Percentiles rank a stretch among this genome's conserved stretches.
Evolutionary conservation across 208 protist species (phyloP).

Genomic region (Polymyxa betae): DNA sequence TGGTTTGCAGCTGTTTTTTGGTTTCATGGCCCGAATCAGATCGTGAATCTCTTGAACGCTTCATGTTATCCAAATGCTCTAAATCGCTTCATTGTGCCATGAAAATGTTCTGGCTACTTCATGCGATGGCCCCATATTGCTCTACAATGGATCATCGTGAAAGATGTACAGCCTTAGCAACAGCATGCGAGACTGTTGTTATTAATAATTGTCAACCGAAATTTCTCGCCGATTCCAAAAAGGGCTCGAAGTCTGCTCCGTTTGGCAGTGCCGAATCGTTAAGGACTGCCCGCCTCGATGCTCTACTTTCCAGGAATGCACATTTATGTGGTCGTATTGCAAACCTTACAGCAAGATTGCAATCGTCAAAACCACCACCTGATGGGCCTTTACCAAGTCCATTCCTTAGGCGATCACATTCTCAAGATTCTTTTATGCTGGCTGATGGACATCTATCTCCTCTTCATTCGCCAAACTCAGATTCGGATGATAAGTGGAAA

Average conservation of each 20-base stretch:
- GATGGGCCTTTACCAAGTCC: not conserved
- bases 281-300: not conserved
- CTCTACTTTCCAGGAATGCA: not conserved
- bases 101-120: conserved; percentile 50
- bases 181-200: conserved; percentile 27
- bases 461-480: not conserved
- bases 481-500: not conserved
- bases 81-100: conserved; percentile 50
- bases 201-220: conserved; percentile 51
- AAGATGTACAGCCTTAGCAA: not conserved
- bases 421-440: conserved; percentile 37
- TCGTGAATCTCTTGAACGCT: conserved; percentile 33
- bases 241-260: not conserved
- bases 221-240: no score
- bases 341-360: not conserved
- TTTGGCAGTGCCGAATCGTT: not conserved
- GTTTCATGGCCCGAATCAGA: conserved; percentile 24
- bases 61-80: conserved; percentile 38
- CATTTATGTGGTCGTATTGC: not conserved
- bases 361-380: no score
- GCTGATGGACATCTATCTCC: not conserved
- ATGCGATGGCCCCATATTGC: conserved; percentile 45
- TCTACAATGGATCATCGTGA: not conserved
- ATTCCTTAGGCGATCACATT: conserved; percentile 26
- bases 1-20: conserved; percentile 23